These are phyloP conservation scores for Luvunga scandens DNA, from an alignment of 345 rosid genomes.

Conservation along the genomic window DNA sequence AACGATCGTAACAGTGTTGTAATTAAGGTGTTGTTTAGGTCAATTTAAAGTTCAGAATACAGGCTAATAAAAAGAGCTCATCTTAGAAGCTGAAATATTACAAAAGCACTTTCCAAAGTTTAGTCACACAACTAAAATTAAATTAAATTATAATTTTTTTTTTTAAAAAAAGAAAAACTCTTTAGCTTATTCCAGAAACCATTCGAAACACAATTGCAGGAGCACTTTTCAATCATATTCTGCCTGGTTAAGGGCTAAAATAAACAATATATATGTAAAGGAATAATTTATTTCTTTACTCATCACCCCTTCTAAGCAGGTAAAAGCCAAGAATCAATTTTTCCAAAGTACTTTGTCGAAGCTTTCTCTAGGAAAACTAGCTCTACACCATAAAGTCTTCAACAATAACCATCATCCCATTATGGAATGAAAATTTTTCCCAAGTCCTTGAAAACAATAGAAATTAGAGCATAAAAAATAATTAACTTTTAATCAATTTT, in stretches of 20 bases:
- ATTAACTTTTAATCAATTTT: not conserved
- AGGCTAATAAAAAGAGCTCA: not conserved
- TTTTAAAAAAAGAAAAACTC: not conserved
- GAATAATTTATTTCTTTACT: not conserved
- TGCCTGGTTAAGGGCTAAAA: not conserved
- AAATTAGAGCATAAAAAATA: not conserved
- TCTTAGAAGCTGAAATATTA: not conserved
- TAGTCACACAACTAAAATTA: not conserved
- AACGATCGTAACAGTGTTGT: not conserved
- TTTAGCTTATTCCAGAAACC: not conserved
- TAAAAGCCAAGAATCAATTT: conserved; percentile 4
- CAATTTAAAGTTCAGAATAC: not conserved
- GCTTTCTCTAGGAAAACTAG: not conserved
- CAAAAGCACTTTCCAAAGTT: not conserved
- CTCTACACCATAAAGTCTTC: not conserved
- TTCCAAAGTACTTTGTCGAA: not conserved
- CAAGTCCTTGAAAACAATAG: not conserved
- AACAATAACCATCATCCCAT: not conserved
- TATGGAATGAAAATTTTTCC: not conserved
- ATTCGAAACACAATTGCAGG: not conserved
- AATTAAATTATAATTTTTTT: not conserved
- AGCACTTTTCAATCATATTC: not conserved
- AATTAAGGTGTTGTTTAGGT: not conserved
- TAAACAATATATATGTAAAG: not conserved
- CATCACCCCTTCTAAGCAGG: not conserved